Percentiles rank a stretch among this genome's conserved stretches.
These are phyloP conservation scores for Aspergillus hiratsukae DNA, from an alignment of 2,329 filamentous ascomycete species.

Conservation along the genomic window DNA sequence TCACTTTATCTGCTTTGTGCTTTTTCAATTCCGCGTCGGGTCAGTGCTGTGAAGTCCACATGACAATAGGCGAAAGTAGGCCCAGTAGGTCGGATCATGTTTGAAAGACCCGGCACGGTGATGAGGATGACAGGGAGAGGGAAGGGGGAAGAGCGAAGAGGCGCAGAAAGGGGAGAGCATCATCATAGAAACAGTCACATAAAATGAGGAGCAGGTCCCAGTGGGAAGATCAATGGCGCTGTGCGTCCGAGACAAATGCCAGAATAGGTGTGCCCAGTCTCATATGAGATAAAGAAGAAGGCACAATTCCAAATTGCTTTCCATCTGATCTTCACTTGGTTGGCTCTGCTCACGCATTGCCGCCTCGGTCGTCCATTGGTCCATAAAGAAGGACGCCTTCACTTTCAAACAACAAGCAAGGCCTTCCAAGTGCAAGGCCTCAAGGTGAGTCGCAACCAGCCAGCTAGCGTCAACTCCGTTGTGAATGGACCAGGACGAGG, in stretches of 20 bases:
- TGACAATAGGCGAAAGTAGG: slow-evolving; percentile 29
- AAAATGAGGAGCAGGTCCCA: background rate
- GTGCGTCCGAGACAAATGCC: background rate
- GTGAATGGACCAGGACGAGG: slow-evolving; percentile 7
- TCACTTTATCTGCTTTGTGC: slow-evolving; percentile 5
- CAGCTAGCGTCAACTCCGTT: slow-evolving; percentile 31
- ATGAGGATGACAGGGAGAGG: background rate
- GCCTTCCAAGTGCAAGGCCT: background rate
- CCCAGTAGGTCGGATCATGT: slow-evolving; percentile 8
- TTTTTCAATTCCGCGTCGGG: slow-evolving; percentile 14
- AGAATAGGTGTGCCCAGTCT: background rate
- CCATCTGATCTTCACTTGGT: background rate
- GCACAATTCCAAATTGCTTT: background rate
- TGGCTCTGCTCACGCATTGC: background rate
- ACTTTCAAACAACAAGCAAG: background rate
- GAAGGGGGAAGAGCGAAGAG: slow-evolving; percentile 1
- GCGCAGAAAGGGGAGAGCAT: background rate
- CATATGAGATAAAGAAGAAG: background rate
- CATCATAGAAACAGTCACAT: background rate
- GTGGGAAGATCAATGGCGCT: background rate
- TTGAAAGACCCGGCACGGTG: background rate
- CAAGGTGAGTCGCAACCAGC: slow-evolving; percentile 35
- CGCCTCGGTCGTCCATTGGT: background rate
- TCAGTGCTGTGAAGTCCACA: slow-evolving; percentile 17
- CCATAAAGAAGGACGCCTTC: background rate